A percentile compares a stretch with the other conserved stretches of the same genome.
Evolutionary conservation across 2,329 filamentous ascomycete genomes (phyloP).

Genomic region (Aspergillus ochraceus): DNA sequence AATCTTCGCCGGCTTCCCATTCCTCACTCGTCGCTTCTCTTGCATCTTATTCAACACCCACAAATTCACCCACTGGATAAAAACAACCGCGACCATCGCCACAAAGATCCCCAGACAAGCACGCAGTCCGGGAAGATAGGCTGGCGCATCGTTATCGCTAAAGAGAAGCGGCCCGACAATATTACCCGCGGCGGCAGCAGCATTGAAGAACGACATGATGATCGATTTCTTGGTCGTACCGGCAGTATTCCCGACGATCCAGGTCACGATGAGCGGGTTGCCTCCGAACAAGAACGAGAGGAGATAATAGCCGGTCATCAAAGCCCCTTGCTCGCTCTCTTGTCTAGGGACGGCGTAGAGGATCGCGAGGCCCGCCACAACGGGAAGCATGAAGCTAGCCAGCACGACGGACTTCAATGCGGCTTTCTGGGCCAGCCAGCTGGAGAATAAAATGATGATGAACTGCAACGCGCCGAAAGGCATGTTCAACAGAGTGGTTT

Average conservation of each 20-base stretch:
- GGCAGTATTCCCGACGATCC: constrained; percentile 69
- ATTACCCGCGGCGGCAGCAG: constrained; percentile 62
- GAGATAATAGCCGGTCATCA: constrained; percentile 65
- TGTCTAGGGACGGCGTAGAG: constrained; percentile 55
- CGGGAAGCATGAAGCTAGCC: constrained; percentile 55
- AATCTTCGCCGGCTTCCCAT: constrained; percentile 62
- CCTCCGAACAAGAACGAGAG: constrained; percentile 66
- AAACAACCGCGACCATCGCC: constrained; percentile 53
- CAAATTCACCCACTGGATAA: constrained; percentile 57
- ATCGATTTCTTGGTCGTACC: constrained; percentile 68
- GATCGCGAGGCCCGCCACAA: constrained; percentile 59
- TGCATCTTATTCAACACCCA: constrained; percentile 57
- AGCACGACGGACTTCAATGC: constrained; percentile 60
- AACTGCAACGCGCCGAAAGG: constrained; percentile 65
- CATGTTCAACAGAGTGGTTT: constrained; percentile 63
- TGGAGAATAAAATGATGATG: constrained; percentile 58
- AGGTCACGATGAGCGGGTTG: constrained; percentile 66
- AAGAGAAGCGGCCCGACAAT: constrained; percentile 68
- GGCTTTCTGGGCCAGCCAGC: constrained; percentile 59
- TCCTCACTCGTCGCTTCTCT: constrained; percentile 53
- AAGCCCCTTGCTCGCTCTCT: constrained; percentile 43
- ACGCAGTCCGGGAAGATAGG: constrained; percentile 59
- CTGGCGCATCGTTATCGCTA: constrained; percentile 56
- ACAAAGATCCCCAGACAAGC: constrained; percentile 49
- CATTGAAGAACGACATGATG: constrained; percentile 65